Evolutionary conservation across 495 filamentous ascomycete genomes (phyloP).

Genomic region (Talaromyces ruber): DNA sequence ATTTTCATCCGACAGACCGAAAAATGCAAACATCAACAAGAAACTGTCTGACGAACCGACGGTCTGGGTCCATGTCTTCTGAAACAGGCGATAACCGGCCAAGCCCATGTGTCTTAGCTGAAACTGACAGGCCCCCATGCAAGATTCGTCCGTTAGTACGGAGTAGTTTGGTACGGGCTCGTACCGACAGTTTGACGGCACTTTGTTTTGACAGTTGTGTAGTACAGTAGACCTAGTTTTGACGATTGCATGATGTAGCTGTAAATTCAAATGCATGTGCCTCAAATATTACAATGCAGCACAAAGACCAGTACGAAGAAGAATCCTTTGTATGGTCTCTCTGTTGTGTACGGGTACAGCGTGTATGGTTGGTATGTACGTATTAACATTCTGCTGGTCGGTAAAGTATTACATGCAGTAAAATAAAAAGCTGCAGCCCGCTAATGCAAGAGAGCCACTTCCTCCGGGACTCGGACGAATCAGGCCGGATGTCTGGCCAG

Average conservation of each 20-base stretch:
- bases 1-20: background rate
- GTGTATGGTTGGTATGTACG: background rate
- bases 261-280: background rate
- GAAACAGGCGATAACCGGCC: background rate
- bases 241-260: background rate
- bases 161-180: background rate
- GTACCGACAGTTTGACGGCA: background rate
- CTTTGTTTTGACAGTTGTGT: too few relatives aligned
- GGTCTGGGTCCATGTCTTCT: background rate
- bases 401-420: background rate
- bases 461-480: background rate
- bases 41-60: background rate
- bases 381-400: background rate
- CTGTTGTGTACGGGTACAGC: too few relatives aligned
- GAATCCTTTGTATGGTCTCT: too few relatives aligned
- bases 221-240: background rate
- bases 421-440: background rate
- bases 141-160: background rate
- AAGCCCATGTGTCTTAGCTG: background rate
- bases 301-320: background rate
- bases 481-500: background rate
- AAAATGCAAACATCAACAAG: background rate
- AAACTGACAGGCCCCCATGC: background rate
- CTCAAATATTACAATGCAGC: background rate
- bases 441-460: background rate